Percentiles rank a stretch among this genome's conserved stretches.
Evolutionary conservation across 306 rosid genomes (phyloP).

Genomic region (Cicer yamashitae): DNA sequence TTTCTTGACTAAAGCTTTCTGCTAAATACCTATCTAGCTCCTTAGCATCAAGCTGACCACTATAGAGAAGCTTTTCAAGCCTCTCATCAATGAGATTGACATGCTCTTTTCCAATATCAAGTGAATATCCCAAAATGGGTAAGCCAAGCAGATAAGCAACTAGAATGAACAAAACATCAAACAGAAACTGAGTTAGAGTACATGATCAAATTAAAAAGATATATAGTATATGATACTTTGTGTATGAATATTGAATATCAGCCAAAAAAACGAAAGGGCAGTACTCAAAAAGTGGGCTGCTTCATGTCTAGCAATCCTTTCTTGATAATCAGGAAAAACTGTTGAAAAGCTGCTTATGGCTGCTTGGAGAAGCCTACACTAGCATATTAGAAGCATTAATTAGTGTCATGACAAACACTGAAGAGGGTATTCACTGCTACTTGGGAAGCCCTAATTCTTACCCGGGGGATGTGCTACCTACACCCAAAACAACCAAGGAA

Average conservation of each 20-base stretch:
- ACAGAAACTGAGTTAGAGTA: constrained; percentile 13
- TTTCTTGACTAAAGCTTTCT: background rate
- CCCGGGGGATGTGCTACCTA: constrained; percentile 97
- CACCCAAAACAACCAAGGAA: constrained; percentile 83
- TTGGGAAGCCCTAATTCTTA: constrained; percentile 46
- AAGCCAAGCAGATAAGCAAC: constrained; percentile 90
- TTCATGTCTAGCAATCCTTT: constrained; percentile 91
- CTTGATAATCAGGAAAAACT: constrained; percentile 92
- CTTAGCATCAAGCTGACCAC: constrained; percentile 88
- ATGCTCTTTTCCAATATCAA: constrained; percentile 96
- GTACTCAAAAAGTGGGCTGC: constrained; percentile 94
- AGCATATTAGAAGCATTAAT: constrained; percentile 40
- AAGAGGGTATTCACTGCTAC: constrained; percentile 11
- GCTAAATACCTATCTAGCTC: constrained; percentile 74
- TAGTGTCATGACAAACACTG: constrained; percentile 41
- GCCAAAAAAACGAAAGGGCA: background rate
- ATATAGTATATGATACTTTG: constrained; percentile 21
- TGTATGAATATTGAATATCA: background rate
- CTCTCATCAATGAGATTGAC: constrained; percentile 90
- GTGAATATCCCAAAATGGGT: constrained; percentile 80
- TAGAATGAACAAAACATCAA: constrained; percentile 42
- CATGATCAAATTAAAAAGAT: constrained; percentile 3
- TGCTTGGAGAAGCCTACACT: constrained; percentile 91
- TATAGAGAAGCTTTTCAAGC: constrained; percentile 83
- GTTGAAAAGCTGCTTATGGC: constrained; percentile 85